These are phyloP conservation scores for Porogramme epimiltina DNA, from an alignment of 1,284 basidiomycete genomes.

Conservation along the genomic window DNA sequence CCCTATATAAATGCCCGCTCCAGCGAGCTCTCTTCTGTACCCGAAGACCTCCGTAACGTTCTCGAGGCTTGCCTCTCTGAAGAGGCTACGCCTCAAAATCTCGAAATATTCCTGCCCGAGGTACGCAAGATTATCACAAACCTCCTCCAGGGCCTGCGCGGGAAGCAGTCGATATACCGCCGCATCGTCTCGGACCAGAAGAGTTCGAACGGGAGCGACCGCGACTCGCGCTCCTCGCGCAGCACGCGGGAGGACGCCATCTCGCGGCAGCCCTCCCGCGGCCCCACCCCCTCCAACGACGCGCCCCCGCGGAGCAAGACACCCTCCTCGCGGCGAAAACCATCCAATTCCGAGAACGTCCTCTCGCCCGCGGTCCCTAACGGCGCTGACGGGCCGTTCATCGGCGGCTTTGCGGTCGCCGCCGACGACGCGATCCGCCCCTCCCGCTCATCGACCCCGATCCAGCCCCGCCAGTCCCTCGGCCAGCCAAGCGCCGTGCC, in stretches of 20 bases:
- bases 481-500: constrained; percentile 14
- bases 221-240: constrained; percentile 47
- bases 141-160: constrained; percentile 88
- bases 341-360: constrained; percentile 29
- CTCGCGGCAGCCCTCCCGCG: constrained; percentile 22
- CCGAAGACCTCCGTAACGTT: constrained; percentile 85
- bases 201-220: constrained; percentile 46
- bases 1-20: not conserved
- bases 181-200: constrained; percentile 62
- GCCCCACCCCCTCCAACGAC: constrained; percentile 14
- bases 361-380: constrained; percentile 33
- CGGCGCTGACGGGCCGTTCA: constrained; percentile 38
- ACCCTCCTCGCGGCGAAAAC: constrained; percentile 28
- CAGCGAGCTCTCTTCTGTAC: constrained; percentile 88
- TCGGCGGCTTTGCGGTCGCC: constrained; percentile 50
- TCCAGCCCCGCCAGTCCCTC: constrained; percentile 13
- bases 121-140: constrained; percentile 94
- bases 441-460: constrained; percentile 24
- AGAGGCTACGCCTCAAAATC: constrained; percentile 83
- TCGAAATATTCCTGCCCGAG: constrained; percentile 88
- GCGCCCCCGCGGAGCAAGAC: constrained; percentile 23
- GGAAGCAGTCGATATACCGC: constrained; percentile 85
- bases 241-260: constrained; percentile 14
- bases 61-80: constrained; percentile 92
- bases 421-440: constrained; percentile 7